Conservation (phyloP, 768 basidiomycete species). For the Tremella mesenterica region DNA sequence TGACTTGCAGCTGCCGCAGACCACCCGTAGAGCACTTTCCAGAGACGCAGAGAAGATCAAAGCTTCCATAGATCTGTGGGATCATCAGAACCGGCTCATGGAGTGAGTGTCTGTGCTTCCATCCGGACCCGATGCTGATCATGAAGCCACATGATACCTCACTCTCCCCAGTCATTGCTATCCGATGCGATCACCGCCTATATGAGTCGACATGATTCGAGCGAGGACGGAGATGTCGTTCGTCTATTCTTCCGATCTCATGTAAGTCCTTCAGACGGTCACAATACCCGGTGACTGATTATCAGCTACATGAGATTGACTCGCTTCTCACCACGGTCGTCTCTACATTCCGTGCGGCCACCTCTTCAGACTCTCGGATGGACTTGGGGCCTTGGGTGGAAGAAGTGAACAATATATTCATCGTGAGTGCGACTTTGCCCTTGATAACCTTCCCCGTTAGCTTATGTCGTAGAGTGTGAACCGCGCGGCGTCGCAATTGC, state of each 20-base stretch:
- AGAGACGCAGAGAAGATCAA: conserved; percentile 80
- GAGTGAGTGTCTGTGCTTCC: conserved; percentile 25
- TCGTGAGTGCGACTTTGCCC: conserved; percentile 50
- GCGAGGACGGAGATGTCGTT: conserved; percentile 60
- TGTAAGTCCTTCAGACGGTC: conserved; percentile 22
- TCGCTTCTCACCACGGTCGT: conserved; percentile 51
- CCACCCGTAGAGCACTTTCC: conserved; percentile 63
- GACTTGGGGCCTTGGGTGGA: conserved; percentile 47
- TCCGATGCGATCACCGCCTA: conserved; percentile 59
- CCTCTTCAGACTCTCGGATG: not conserved
- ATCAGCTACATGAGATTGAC: conserved; percentile 57
- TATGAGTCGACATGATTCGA: conserved; percentile 53
- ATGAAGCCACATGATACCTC: conserved; percentile 22
- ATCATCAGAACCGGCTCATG: conserved; percentile 41
- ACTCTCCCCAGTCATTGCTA: conserved; percentile 52
- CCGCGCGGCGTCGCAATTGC: conserved; percentile 64
- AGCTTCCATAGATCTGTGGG: conserved; percentile 72
- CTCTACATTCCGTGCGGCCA: not conserved
- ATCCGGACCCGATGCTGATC: conserved; percentile 36
- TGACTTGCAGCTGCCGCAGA: conserved; percentile 63
- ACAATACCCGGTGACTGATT: not conserved
- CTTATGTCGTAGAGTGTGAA: conserved; percentile 55
- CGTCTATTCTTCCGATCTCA: conserved; percentile 72
- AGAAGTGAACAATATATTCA: conserved; percentile 61
- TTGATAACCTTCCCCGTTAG: not conserved